Conservation (phyloP, 2,329 filamentous ascomycete species). For the Lachnellula suecica region DNA sequence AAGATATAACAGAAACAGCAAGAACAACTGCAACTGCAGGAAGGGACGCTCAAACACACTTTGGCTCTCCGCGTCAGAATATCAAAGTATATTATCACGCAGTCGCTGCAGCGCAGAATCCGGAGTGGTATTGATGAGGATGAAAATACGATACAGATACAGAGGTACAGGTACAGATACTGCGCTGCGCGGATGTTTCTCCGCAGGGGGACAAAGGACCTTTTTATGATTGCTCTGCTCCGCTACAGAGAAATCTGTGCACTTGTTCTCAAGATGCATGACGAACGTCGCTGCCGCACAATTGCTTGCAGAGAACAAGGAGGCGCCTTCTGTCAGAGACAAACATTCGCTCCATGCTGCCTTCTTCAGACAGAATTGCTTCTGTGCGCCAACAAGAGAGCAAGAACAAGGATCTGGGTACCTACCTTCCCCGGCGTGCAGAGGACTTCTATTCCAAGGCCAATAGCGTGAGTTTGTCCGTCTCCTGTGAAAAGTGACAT, state of each 20-base stretch:
- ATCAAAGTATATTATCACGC: neutral
- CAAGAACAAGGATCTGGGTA: constrained; percentile 11
- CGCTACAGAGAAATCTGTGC: neutral
- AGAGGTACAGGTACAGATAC: constrained; percentile 20
- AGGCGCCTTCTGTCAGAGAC: constrained; percentile 2
- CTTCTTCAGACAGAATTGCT: constrained; percentile 16
- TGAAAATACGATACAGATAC: too few species aligned
- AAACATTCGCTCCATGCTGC: constrained; percentile 11
- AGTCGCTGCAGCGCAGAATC: neutral
- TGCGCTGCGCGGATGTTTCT: neutral
- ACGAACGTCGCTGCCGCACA: constrained; percentile 17
- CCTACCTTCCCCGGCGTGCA: constrained; percentile 13
- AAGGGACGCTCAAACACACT: neutral
- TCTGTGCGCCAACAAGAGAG: constrained; percentile 9
- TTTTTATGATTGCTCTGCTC: constrained; percentile 21
- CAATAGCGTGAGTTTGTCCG: constrained; percentile 1
- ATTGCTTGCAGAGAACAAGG: constrained; percentile 19
- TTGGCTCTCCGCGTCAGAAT: neutral
- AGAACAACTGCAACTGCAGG: neutral
- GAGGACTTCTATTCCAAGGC: constrained; percentile 5
- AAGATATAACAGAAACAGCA: neutral
- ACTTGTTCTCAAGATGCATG: neutral
- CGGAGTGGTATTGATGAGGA: neutral
- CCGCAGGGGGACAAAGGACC: constrained; percentile 13
- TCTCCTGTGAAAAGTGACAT: constrained; percentile 7